These are phyloP conservation scores for Flammula alnicola DNA, from an alignment of 1,284 basidiomycete genomes.

Conservation along the genomic window DNA sequence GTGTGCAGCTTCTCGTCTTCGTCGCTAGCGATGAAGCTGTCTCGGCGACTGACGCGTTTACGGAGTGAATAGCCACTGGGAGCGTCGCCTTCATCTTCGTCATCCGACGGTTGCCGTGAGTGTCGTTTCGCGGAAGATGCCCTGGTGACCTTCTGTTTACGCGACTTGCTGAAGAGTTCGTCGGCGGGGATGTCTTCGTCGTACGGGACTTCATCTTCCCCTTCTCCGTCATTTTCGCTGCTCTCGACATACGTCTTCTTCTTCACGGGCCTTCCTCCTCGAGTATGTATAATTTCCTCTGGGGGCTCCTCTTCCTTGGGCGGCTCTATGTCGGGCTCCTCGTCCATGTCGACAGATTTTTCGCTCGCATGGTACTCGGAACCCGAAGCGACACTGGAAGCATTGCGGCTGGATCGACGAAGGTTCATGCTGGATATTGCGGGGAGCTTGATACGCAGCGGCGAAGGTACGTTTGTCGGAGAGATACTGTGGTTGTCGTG, in stretches of 20 bases:
- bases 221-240: constrained; percentile 36
- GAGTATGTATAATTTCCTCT: constrained; percentile 30
- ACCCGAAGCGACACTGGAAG: constrained; percentile 51
- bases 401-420: constrained; percentile 42
- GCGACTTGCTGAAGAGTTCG: constrained; percentile 32
- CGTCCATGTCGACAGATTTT: constrained; percentile 47
- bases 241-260: constrained; percentile 58
- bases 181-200: constrained; percentile 20
- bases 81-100: constrained; percentile 41
- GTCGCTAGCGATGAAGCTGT: constrained; percentile 50
- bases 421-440: constrained; percentile 31
- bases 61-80: constrained; percentile 17
- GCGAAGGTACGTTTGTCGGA: constrained; percentile 2
- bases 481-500: constrained; percentile 10
- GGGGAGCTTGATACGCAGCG: constrained; percentile 36
- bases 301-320: constrained; percentile 33
- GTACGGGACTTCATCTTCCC: too few species aligned
- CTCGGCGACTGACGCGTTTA: constrained; percentile 23
- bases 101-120: constrained; percentile 28
- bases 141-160: constrained; percentile 12
- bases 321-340: constrained; percentile 31
- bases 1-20: constrained; percentile 43
- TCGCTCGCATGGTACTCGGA: constrained; percentile 72
- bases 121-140: constrained; percentile 4
- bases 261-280: constrained; percentile 50